Evolutionary conservation across 352 stramenopile species (phyloP).

Genomic region (Phytopythium mirpurense): DNA sequence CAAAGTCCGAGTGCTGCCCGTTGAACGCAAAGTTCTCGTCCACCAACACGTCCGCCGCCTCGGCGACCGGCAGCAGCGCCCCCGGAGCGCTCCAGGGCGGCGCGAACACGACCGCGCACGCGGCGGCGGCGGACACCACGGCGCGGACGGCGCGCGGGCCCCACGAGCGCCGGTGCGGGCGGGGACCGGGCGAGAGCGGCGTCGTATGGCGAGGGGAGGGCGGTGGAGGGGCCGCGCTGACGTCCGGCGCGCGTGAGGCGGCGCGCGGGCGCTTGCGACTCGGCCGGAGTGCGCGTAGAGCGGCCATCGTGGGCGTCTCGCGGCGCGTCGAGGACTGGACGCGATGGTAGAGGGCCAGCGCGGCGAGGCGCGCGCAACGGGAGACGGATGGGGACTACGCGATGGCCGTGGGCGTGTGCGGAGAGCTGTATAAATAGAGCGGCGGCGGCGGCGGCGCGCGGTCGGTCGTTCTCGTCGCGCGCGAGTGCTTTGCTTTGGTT

Average conservation of each 20-base stretch:
- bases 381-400: too few relatives aligned
- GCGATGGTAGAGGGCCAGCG: neutral
- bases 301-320: neutral
- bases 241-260: neutral
- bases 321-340: too few relatives aligned
- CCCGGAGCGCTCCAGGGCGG: neutral
- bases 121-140: neutral
- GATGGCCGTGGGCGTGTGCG: too few relatives aligned
- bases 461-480: neutral
- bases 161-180: neutral
- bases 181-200: neutral
- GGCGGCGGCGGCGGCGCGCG: neutral
- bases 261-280: slow-evolving; percentile 3
- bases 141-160: neutral
- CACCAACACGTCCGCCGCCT: slow-evolving; percentile 28
- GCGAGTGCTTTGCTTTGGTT: neutral
- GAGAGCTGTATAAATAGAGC: slow-evolving; percentile 4
- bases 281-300: neutral
- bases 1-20: slow-evolving; percentile 58
- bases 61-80: slow-evolving; percentile 2
- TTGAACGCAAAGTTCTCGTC: slow-evolving; percentile 45
- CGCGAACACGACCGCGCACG: neutral
- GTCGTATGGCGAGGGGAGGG: neutral
- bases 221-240: neutral
- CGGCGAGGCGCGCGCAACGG: too few relatives aligned